Evolutionary conservation across 441 rosid genomes (phyloP).

Genomic region (Pelargonium citronellum): DNA sequence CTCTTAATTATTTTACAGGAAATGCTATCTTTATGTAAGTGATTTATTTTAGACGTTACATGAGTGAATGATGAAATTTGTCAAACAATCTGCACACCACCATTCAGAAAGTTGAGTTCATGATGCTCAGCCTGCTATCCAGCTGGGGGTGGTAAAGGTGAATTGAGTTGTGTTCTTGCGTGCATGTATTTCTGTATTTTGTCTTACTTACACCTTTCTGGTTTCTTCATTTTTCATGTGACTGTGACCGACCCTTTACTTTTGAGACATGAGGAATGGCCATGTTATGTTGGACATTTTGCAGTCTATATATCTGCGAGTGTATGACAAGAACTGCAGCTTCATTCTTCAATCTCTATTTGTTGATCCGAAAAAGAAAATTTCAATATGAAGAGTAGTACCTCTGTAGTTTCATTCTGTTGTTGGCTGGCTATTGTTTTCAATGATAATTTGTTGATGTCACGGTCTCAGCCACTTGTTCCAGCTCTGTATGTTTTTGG

Average conservation of each 20-base stretch:
- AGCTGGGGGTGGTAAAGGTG: background rate
- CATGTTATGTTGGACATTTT: background rate
- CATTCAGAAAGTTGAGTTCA: too few relatives aligned
- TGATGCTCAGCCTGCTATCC: too few relatives aligned
- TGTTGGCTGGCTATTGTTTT: background rate
- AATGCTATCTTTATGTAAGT: too few relatives aligned
- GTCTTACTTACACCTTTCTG: background rate
- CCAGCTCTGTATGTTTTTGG: slow-evolving; percentile 46
- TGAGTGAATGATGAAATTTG: too few relatives aligned
- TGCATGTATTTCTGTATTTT: background rate
- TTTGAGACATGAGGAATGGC: too few relatives aligned
- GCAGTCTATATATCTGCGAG: background rate
- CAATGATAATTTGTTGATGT: background rate
- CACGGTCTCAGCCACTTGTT: slow-evolving; percentile 18
- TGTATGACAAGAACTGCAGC: background rate
- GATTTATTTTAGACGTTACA: too few relatives aligned
- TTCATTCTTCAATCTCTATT: background rate
- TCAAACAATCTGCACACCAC: too few relatives aligned
- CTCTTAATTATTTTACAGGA: too few relatives aligned
- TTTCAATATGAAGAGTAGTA: too few relatives aligned
- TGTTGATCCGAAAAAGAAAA: background rate
- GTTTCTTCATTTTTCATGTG: background rate
- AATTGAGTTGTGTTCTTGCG: background rate
- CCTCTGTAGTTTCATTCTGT: too few relatives aligned
- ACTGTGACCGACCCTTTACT: background rate